These are phyloP conservation scores for Thalassiosira ordinaria DNA, from an alignment of 352 stramenopile species.

Conservation along the genomic window DNA sequence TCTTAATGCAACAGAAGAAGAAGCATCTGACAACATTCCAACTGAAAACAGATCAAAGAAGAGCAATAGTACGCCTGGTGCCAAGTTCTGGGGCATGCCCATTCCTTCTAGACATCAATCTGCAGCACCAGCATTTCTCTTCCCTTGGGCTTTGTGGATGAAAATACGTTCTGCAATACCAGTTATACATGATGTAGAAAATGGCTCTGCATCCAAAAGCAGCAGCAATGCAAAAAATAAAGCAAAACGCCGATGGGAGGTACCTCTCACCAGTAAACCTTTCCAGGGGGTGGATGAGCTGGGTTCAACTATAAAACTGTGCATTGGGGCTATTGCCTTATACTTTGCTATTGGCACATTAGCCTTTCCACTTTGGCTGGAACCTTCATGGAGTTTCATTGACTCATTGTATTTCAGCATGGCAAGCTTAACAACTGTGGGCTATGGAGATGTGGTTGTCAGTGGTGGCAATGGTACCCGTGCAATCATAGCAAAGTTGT, in stretches of 20 bases:
- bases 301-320: constrained; percentile 13
- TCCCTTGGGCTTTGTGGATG: constrained; percentile 2
- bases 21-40: too few relatives aligned
- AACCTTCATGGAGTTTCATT: constrained; percentile 57
- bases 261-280: constrained; percentile 32
- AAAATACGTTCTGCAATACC: constrained; percentile 10
- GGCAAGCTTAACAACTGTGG: constrained; percentile 63
- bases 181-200: neutral
- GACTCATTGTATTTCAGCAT: constrained; percentile 70
- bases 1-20: neutral
- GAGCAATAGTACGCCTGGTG: neutral
- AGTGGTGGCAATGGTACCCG: neutral
- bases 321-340: constrained; percentile 15
- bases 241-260: constrained; percentile 17
- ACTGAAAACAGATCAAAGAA: neutral
- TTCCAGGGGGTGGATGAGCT: constrained; percentile 26
- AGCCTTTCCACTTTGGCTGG: constrained; percentile 23
- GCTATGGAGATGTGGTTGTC: constrained; percentile 63
- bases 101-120: neutral
- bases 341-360: constrained; percentile 31
- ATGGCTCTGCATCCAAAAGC: neutral
- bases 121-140: neutral
- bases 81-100: neutral
- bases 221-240: neutral
- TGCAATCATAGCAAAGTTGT: constrained; percentile 19